These are phyloP conservation scores for Xylaria scruposa DNA, from an alignment of 495 filamentous ascomycete genomes.

Conservation along the genomic window DNA sequence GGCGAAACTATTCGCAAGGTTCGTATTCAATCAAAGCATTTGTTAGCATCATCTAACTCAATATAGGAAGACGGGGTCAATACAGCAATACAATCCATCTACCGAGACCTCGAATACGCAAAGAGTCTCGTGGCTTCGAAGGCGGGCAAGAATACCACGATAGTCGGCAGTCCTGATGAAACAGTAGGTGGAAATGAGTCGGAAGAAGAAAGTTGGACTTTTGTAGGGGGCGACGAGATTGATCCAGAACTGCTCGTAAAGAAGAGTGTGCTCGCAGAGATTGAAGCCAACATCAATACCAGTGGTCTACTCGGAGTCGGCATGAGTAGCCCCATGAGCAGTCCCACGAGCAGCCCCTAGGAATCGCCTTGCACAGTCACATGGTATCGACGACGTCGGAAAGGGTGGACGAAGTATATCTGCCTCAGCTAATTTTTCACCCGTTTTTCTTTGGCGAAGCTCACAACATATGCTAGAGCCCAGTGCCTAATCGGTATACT, in stretches of 20 bases:
- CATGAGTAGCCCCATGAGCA: constrained; percentile 2
- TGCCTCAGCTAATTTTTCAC: neutral
- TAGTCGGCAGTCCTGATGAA: constrained; percentile 35
- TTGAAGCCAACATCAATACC: constrained; percentile 29
- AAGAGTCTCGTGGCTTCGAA: constrained; percentile 76
- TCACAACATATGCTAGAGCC: neutral
- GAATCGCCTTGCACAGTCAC: constrained; percentile 17
- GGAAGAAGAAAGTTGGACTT: constrained; percentile 59
- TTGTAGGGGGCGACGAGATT: constrained; percentile 50
- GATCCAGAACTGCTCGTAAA: constrained; percentile 43
- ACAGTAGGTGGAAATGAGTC: constrained; percentile 43
- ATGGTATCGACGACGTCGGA: constrained; percentile 12
- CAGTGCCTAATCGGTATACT: neutral
- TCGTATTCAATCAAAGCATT: constrained; percentile 42
- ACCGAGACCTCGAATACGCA: constrained; percentile 96
- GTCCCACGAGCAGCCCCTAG: constrained; percentile 18
- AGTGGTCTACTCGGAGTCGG: constrained; percentile 28
- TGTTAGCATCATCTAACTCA: constrained; percentile 26
- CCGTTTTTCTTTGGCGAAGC: neutral
- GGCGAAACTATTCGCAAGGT: constrained; percentile 89
- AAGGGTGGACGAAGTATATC: constrained; percentile 5
- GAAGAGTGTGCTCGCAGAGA: constrained; percentile 37
- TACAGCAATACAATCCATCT: constrained; percentile 89
- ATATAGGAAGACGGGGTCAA: constrained; percentile 85
- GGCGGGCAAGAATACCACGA: constrained; percentile 54